Evolutionary conservation across 2,329 filamentous ascomycete genomes (phyloP).

Genomic region (Trichophyton benhamiae): DNA sequence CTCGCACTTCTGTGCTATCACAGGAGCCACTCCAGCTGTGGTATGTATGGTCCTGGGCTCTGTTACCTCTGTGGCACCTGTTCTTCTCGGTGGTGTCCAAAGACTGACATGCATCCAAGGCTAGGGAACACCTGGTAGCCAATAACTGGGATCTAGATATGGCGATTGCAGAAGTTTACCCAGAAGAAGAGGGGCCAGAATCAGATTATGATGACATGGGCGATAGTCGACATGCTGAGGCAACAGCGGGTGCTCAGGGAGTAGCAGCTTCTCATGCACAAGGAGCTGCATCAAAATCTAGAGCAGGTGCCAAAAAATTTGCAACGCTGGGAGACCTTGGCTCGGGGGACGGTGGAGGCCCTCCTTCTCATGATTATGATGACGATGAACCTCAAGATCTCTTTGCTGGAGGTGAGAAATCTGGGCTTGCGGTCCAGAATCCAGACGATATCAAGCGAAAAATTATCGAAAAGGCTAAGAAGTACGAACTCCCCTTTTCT

Average conservation of each 20-base stretch:
- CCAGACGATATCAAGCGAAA: slow-evolving; percentile 44
- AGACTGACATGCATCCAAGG: slow-evolving; percentile 35
- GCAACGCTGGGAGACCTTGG: slow-evolving; percentile 37
- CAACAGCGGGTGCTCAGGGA: neutral
- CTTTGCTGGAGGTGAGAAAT: slow-evolving; percentile 56
- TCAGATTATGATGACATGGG: slow-evolving; percentile 18
- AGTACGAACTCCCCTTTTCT: slow-evolving; percentile 19
- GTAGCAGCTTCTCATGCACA: neutral
- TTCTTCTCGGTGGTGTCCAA: neutral
- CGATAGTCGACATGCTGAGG: slow-evolving; percentile 8
- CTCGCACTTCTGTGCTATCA: slow-evolving; percentile 46
- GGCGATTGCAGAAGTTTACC: slow-evolving; percentile 52
- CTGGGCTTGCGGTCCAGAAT: slow-evolving; percentile 55
- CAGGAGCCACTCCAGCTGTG: slow-evolving; percentile 39
- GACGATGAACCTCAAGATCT: slow-evolving; percentile 44
- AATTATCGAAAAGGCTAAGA: slow-evolving; percentile 37
- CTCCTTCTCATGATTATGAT: slow-evolving; percentile 36
- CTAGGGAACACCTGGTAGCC: slow-evolving; percentile 52
- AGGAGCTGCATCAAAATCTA: slow-evolving; percentile 4
- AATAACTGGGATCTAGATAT: slow-evolving; percentile 55
- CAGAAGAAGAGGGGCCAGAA: slow-evolving; percentile 32
- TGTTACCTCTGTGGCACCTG: neutral
- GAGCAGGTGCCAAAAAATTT: slow-evolving; percentile 34
- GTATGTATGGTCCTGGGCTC: slow-evolving; percentile 25
- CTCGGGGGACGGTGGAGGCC: slow-evolving; percentile 19